These are phyloP conservation scores for Vigna angularis DNA, from an alignment of 306 rosid species.

Conservation along the genomic window DNA sequence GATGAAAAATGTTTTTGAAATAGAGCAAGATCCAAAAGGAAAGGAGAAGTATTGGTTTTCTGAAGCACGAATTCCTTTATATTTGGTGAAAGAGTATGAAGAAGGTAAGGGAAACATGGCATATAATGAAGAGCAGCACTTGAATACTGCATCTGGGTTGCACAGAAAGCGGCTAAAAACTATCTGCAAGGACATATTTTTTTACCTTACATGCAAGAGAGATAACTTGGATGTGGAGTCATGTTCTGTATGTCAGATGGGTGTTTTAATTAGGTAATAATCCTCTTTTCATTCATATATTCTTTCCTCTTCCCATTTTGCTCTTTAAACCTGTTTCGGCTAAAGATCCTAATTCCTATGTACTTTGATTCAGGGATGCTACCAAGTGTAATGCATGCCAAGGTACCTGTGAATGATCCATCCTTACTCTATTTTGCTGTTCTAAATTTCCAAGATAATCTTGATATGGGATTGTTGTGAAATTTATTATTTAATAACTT, in stretches of 20 bases:
- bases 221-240: constrained; percentile 68
- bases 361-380: constrained; percentile 68
- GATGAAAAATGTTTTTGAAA: constrained; percentile 80
- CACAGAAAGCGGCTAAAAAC: constrained; percentile 59
- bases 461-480: background rate
- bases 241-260: constrained; percentile 78
- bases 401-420: constrained; percentile 60
- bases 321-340: constrained; percentile 21
- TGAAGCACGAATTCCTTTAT: constrained; percentile 82
- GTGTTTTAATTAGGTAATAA: constrained; percentile 64
- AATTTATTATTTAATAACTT: constrained; percentile 30
- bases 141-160: constrained; percentile 51
- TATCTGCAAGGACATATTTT: constrained; percentile 65
- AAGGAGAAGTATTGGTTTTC: constrained; percentile 81
- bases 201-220: constrained; percentile 84
- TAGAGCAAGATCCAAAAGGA: constrained; percentile 67
- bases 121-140: constrained; percentile 54
- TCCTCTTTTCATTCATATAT: constrained; percentile 21
- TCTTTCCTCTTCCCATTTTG: background rate
- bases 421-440: constrained; percentile 37
- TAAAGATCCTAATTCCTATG: constrained; percentile 36
- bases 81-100: constrained; percentile 87
- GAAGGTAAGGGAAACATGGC: constrained; percentile 51
- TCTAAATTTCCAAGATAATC: constrained; percentile 6
- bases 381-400: constrained; percentile 78